phyloP scores from a whole-genome alignment of 306 rosid species.

The Pterocarpus macrocarpus region DNA sequence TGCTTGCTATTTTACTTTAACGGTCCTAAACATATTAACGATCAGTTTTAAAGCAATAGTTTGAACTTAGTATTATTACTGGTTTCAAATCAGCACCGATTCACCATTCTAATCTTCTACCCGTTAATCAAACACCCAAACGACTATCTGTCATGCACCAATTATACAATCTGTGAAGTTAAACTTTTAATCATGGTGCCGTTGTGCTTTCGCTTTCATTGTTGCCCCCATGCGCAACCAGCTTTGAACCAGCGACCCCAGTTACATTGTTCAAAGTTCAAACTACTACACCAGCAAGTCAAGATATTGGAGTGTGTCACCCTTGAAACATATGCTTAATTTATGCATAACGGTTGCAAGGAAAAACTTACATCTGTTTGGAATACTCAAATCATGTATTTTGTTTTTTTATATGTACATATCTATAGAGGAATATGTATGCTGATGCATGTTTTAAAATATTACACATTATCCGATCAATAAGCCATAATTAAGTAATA shows the following conservation, averaged over 20 bases:
- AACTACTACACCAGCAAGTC: slow-evolving; percentile 48
- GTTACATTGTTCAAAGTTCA: slow-evolving; percentile 33
- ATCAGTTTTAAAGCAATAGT: slow-evolving; percentile 19
- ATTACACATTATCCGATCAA: not conserved
- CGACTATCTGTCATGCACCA: slow-evolving; percentile 41
- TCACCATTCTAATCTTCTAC: slow-evolving; percentile 16
- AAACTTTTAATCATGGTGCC: slow-evolving; percentile 38
- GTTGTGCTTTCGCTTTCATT: slow-evolving; percentile 58
- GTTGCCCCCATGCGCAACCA: slow-evolving; percentile 33
- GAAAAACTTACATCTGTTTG: slow-evolving; percentile 17
- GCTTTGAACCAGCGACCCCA: slow-evolving; percentile 32
- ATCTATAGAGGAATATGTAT: not conserved
- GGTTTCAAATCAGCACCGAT: slow-evolving; percentile 9
- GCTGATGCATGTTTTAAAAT: not conserved
- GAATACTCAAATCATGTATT: not conserved
- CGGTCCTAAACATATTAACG: not conserved
- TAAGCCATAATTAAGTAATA: slow-evolving; percentile 17
- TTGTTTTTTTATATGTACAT: not conserved
- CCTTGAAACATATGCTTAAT: slow-evolving; percentile 28
- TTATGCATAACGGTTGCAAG: slow-evolving; percentile 16
- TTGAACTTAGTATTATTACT: not conserved
- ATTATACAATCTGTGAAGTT: slow-evolving; percentile 27
- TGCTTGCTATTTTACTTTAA: not conserved
- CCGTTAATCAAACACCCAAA: slow-evolving; percentile 24
- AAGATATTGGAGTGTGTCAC: slow-evolving; percentile 39